These are phyloP conservation scores for Tuber magnatum DNA, from an alignment of 495 filamentous ascomycete genomes.

Conservation along the genomic window DNA sequence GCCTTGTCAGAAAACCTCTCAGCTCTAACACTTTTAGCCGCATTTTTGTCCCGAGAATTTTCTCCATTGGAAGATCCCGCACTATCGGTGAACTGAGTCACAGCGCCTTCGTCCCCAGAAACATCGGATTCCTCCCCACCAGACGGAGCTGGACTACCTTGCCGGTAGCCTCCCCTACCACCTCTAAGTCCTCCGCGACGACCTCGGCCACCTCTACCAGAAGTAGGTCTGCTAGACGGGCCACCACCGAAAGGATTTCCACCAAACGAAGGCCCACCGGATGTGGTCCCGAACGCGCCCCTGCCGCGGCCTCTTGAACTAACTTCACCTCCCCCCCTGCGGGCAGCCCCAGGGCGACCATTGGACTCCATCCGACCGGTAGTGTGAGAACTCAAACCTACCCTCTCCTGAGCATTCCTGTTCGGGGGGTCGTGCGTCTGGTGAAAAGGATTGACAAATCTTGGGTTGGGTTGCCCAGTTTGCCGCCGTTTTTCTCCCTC, in stretches of 20 bases:
- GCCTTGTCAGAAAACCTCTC: constrained; percentile 3
- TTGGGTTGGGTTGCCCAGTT: not conserved
- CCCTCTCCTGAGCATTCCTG: not conserved
- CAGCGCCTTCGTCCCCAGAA: not conserved
- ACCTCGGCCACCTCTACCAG: constrained; percentile 1
- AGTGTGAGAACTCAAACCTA: not conserved
- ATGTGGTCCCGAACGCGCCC: constrained; percentile 6
- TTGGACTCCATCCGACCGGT: not conserved
- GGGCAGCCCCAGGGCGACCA: not conserved
- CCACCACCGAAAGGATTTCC: not conserved
- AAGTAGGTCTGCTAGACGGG: not conserved
- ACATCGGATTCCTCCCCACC: not conserved
- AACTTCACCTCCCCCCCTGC: constrained; percentile 25
- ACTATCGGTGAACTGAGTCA: not conserved
- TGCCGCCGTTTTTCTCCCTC: not conserved
- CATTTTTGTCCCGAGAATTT: not conserved
- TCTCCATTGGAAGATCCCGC: not conserved
- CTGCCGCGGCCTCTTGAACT: constrained; percentile 20
- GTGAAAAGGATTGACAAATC: not conserved
- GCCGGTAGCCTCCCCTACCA: not conserved
- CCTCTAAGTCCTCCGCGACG: not conserved
- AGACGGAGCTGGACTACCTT: not conserved
- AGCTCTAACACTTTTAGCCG: not conserved
- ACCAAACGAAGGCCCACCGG: not conserved
- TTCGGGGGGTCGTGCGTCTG: not conserved